Evolutionary conservation across 2,329 filamentous ascomycete genomes (phyloP), one percentile per base, ranked within the genome.

Genomic region (Fusarium tricinctum): DNA sequence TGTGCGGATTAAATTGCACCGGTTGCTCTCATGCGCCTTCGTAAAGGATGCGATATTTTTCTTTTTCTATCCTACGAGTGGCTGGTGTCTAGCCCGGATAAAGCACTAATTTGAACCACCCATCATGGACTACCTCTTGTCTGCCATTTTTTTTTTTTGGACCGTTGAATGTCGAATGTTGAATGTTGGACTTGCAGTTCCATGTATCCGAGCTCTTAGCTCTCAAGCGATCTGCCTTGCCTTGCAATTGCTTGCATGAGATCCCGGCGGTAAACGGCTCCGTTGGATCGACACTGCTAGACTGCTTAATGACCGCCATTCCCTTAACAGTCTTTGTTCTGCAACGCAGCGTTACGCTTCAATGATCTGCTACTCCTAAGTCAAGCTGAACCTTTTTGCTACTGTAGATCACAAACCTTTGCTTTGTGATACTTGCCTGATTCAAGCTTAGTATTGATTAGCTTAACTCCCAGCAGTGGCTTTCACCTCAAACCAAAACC

Each of bases 231-330:
- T 63, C 38, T 57, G 50, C 20, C 23, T 40, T 39, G 17, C 35
- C 35, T 66, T 52, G 26, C 62, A 47, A 69, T 67, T 58, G 56
- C 66, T 63, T 69, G 62, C 66, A 69, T 69, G 38, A 30, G 49
- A 69, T 35, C 66, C 44, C 48, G 63, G 62, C 58, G 35, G 32
- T 26, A 43, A 63, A 48, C 58, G 28, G 53, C 42, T 63, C 33
- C 35, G 53, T 59, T 58, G 20, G 58, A 70, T 70, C 67, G 58
- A 38, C 63, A 38, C 48, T 49, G 54, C 63, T 68, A 38, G 58
- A 38, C 48, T 49, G 54, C 63, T 68, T 68, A 68, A 64, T 52
- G 28, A 50, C 50, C 50, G 45, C 35, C 40, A 42, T 35, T 40
- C 30, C 42, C 40, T 54, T n/a, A 20, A 43, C 28, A 48, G 43